phyloP scores from a whole-genome alignment of 768 basidiomycete genomes.

The Auricularia cornea region DNA sequence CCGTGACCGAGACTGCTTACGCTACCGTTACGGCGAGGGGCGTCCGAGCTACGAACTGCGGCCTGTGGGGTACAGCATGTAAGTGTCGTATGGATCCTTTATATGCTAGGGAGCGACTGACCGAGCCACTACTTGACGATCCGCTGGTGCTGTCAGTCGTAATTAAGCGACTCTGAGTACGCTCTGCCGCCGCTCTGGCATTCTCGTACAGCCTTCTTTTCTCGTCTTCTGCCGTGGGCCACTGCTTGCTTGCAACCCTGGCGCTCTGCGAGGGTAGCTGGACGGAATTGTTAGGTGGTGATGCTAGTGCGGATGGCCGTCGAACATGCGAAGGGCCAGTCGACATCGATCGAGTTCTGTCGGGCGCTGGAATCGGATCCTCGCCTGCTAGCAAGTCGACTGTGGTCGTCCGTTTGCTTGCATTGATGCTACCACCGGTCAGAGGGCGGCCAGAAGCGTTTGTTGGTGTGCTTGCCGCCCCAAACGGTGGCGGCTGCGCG shows the following conservation, averaged over 20 bases:
- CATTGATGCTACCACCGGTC: neutral
- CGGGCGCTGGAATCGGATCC: neutral
- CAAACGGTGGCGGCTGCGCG: neutral
- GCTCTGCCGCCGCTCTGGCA: slow-evolving; percentile 58
- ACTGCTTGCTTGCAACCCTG: slow-evolving; percentile 22
- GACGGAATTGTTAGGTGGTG: neutral
- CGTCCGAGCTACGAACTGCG: neutral
- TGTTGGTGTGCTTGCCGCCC: neutral
- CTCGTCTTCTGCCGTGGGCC: slow-evolving; percentile 70
- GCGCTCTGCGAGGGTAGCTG: neutral
- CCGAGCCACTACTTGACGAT: neutral
- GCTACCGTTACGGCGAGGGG: neutral
- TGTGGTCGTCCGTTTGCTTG: neutral
- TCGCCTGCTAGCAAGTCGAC: slow-evolving; percentile 12
- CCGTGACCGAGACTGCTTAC: neutral
- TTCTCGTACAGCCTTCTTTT: slow-evolving; percentile 61
- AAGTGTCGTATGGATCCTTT: too few relatives aligned
- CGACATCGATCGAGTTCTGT: slow-evolving; percentile 1
- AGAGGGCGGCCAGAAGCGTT: neutral
- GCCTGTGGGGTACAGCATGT: slow-evolving; percentile 5
- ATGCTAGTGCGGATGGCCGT: neutral
- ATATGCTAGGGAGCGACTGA: too few relatives aligned
- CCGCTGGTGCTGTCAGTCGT: slow-evolving; percentile 2
- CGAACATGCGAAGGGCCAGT: neutral
- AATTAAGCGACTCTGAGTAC: slow-evolving; percentile 16